A percentile compares a stretch with the other conserved stretches of the same genome.
Conservation (phyloP, 371 early-diverging fungal genomes). For the Mucor plumbeus region DNA sequence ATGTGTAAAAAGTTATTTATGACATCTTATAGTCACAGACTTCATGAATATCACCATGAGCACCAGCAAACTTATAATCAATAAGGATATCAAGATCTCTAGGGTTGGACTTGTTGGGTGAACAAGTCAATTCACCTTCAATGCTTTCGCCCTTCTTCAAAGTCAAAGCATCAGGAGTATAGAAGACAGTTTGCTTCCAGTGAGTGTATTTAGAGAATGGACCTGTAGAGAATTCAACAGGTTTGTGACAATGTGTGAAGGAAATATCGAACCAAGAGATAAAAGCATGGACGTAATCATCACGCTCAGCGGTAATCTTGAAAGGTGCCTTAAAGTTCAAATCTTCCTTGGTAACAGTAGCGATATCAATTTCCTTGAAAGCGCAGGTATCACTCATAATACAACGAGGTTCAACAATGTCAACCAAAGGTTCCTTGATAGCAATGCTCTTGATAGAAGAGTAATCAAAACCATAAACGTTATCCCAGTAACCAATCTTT, state of each 20-base stretch:
- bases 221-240: constrained; percentile 89
- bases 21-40: constrained; percentile 89
- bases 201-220: constrained; percentile 92
- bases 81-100: constrained; percentile 94
- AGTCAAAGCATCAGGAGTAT: constrained; percentile 74
- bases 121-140: constrained; percentile 78
- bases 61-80: constrained; percentile 74
- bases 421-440: constrained; percentile 92
- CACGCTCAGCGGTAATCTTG: constrained; percentile 73
- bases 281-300: constrained; percentile 90
- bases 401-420: constrained; percentile 83
- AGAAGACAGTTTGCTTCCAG: constrained; percentile 98
- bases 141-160: constrained; percentile 83
- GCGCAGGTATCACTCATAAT: constrained; percentile 74
- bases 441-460: constrained; percentile 87
- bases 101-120: constrained; percentile 88
- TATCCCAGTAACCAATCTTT: constrained; percentile 92
- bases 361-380: constrained; percentile 84
- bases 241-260: constrained; percentile 88
- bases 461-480: constrained; percentile 95
- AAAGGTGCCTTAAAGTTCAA: constrained; percentile 84
- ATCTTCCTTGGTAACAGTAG: constrained; percentile 83
- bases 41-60: constrained; percentile 64
- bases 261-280: constrained; percentile 94
- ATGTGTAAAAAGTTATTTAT: constrained; percentile 3